Percentiles rank a stretch among this genome's conserved stretches.
phyloP scores from a whole-genome alignment of 768 basidiomycete genomes.

The Rhizopogon vulgaris region DNA sequence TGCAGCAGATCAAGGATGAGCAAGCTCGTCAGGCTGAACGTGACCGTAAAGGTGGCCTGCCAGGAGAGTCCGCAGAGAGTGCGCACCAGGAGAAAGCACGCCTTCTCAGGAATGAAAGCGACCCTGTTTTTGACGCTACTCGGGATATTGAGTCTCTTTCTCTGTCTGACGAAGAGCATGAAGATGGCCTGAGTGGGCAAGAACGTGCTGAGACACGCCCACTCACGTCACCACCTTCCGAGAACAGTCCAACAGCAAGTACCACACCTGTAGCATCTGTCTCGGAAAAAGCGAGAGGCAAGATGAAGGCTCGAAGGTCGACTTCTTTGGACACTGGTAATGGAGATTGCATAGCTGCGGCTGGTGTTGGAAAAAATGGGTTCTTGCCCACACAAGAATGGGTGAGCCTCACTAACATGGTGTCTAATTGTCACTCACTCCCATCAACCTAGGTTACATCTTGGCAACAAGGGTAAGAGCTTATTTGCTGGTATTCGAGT shows the following conservation, averaged over 20 bases:
- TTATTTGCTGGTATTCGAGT: slow-evolving; percentile 1
- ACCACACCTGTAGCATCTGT: slow-evolving; percentile 23
- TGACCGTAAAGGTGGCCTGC: slow-evolving; percentile 16
- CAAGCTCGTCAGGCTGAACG: slow-evolving; percentile 32
- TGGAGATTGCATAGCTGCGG: slow-evolving; percentile 59
- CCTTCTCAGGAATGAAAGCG: slow-evolving; percentile 51
- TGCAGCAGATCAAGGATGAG: slow-evolving; percentile 69
- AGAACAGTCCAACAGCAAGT: slow-evolving; percentile 23
- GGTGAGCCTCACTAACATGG: slow-evolving; percentile 40
- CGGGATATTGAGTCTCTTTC: slow-evolving; percentile 18
- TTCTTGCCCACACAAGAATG: slow-evolving; percentile 97
- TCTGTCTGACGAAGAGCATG: slow-evolving; percentile 1
- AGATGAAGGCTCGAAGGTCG: slow-evolving; percentile 74
- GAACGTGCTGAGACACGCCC: slow-evolving; percentile 23
- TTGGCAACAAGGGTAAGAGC: slow-evolving; percentile 88
- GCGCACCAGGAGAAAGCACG: slow-evolving; percentile 62
- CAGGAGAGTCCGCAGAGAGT: slow-evolving; percentile 16
- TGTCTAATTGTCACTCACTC: slow-evolving; percentile 3
- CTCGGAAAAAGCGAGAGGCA: slow-evolving; percentile 90
- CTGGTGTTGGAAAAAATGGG: slow-evolving; percentile 78
- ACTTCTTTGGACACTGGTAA: slow-evolving; percentile 44
- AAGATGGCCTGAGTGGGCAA: slow-evolving; percentile 8
- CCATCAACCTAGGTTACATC: slow-evolving; percentile 58
- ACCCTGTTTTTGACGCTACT: slow-evolving; percentile 16
- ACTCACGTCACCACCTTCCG: slow-evolving; percentile 38